Evolutionary conservation across 2,329 filamentous ascomycete genomes (phyloP).

Genomic region (Aaosphaeria arxii): DNA sequence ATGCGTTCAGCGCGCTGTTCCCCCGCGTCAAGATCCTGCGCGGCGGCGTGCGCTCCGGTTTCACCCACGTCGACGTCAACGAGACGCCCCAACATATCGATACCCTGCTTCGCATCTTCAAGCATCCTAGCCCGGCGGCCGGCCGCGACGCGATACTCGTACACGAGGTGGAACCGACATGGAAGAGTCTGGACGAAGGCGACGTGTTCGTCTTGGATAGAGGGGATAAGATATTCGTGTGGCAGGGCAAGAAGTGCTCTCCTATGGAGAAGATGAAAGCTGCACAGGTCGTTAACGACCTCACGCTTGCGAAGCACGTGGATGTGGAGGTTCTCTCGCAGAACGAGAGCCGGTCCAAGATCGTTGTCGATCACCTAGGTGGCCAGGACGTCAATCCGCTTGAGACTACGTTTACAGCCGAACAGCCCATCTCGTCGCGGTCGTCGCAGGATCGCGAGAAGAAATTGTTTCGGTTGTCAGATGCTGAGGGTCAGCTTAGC

Average conservation of each 20-base stretch:
- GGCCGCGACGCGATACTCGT: conserved; percentile 54
- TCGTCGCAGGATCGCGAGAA: conserved; percentile 18
- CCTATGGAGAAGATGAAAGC: conserved; percentile 69
- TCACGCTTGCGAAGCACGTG: conserved; percentile 61
- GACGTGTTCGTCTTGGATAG: conserved; percentile 66
- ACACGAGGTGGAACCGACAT: conserved; percentile 61
- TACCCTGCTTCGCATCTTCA: conserved; percentile 62
- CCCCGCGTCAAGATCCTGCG: conserved; percentile 57
- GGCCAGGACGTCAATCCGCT: conserved; percentile 41
- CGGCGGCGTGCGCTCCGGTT: conserved; percentile 62
- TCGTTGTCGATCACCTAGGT: conserved; percentile 52
- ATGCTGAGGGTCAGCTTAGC: conserved; percentile 55
- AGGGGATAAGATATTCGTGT: conserved; percentile 65
- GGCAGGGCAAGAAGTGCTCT: conserved; percentile 64
- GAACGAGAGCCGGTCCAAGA: conserved; percentile 53
- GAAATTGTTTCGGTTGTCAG: conserved; percentile 62
- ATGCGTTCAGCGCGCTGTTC: conserved; percentile 61
- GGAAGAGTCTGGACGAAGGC: conserved; percentile 60
- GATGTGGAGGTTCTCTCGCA: conserved; percentile 66
- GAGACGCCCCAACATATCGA: conserved; percentile 44
- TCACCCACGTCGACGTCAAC: conserved; percentile 57
- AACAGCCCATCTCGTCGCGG: conserved; percentile 38
- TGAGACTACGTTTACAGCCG: conserved; percentile 40
- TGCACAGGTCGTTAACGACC: conserved; percentile 64
- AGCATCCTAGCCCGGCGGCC: conserved; percentile 47